Evolutionary conservation across 2,329 filamentous ascomycete genomes (phyloP), one percentile per base, ranked within the genome.

Genomic region (Epichloe baconii): DNA sequence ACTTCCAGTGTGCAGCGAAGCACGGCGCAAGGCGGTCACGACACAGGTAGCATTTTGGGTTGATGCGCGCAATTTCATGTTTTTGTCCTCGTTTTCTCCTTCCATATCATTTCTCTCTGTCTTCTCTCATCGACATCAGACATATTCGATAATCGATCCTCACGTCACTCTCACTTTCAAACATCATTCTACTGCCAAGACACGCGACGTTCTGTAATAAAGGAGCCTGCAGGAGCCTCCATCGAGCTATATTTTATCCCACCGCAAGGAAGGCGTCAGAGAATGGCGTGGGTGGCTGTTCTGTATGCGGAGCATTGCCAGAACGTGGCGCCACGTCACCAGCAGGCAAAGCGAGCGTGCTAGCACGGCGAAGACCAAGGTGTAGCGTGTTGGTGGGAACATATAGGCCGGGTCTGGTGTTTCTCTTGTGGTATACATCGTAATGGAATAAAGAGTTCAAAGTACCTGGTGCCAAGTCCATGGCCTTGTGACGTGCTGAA

Each of bases 11-110:
- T 66, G 62, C 60, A 65, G 66, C 66, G 64, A 66, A 65, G 62
- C 63, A 66, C 60, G 63, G 66, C 66, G 67, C 65, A 65, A 54
- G 61, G 60, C 61, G 65, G 64, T 61, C 58, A 65, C 64, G 59
- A 52, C 43, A 57, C 62, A 62, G 65, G 59, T 60, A 65, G 64
- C 66, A 66, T 41, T 46, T 68, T 68, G 64, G 64, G 63, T 46
- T 49, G 34, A 50, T 44, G 47, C 51, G 47, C 43, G 42, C 44
- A 50, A 31, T 67, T 55, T 64, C 62, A 59, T 63, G 59, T 54
- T 61, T 53, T 58, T 57, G 58, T 59, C 56, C 50, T 60, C 50
- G 63, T 57, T 56, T 55, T 49, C 51, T 19, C 51, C 47, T 53
- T 53, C 52, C 55, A 41, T 34, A 53, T 57, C 54, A 56, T 64